phyloP scores from a whole-genome alignment of 345 rosid genomes.

The Brassica incana region DNA sequence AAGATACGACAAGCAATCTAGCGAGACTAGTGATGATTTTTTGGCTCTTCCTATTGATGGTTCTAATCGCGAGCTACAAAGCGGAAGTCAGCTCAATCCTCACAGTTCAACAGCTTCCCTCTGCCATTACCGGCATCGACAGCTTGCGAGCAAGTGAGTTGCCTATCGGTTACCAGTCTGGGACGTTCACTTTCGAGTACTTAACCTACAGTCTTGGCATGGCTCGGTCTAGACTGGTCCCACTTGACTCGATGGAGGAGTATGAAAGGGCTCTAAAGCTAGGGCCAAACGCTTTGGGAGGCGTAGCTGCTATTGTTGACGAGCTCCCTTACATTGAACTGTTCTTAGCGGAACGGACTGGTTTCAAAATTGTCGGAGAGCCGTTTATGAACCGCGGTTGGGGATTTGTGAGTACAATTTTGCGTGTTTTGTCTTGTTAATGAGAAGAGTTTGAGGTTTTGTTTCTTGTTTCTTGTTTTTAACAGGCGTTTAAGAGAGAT shows the following conservation, averaged over 20 bases:
- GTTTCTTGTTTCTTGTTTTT: background rate
- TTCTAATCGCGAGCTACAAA: constrained; percentile 81
- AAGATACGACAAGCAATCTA: constrained; percentile 59
- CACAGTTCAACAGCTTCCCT: constrained; percentile 79
- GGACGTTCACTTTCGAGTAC: constrained; percentile 69
- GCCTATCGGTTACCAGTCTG: constrained; percentile 84
- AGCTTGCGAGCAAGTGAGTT: constrained; percentile 59
- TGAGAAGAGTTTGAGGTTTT: background rate
- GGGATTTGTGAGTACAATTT: constrained; percentile 80
- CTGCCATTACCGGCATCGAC: constrained; percentile 73
- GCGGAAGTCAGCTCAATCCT: constrained; percentile 90
- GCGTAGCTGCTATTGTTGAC: constrained; percentile 85
- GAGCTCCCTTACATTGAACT: constrained; percentile 77
- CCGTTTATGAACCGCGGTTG: constrained; percentile 78
- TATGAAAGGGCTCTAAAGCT: constrained; percentile 63
- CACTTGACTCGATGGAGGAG: constrained; percentile 61
- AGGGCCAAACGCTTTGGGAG: constrained; percentile 63
- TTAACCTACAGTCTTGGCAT: constrained; percentile 58
- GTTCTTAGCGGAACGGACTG: constrained; percentile 54
- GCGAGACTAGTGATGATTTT: constrained; percentile 80
- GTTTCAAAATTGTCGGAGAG: constrained; percentile 73
- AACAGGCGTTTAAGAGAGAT: constrained; percentile 75
- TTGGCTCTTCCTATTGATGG: constrained; percentile 91
- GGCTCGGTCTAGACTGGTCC: constrained; percentile 54
- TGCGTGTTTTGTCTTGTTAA: constrained; percentile 9